These are phyloP conservation scores for Miscanthus lutarioriparius DNA, from an alignment of 176 grass and related monocot species.

Conservation along the genomic window DNA sequence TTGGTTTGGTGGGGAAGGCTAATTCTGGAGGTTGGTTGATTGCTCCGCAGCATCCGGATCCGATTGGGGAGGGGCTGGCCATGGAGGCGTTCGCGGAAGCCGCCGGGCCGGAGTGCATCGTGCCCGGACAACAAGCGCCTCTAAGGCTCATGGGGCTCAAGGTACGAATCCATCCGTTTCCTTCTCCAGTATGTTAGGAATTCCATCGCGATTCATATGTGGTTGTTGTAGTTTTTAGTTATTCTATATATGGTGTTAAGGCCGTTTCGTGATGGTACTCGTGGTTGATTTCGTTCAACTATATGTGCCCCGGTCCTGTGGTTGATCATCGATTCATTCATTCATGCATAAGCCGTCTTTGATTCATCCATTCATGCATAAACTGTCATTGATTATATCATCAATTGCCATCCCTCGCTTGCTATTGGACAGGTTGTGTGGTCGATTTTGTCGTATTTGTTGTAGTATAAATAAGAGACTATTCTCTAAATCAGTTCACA, in stretches of 20 bases:
- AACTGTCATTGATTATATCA: background rate
- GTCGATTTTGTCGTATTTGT: background rate
- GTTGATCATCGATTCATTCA: background rate
- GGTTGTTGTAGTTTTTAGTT: background rate
- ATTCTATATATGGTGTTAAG: background rate
- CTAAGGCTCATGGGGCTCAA: conserved; percentile 89
- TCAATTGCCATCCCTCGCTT: background rate
- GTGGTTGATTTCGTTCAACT: background rate
- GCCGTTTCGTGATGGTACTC: background rate
- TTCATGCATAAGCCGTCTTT: background rate
- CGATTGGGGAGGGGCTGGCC: conserved; percentile 81
- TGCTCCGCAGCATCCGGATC: conserved; percentile 76
- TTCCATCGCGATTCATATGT: background rate
- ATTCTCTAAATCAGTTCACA: background rate
- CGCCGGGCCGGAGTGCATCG: conserved; percentile 90
- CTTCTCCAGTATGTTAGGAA: background rate
- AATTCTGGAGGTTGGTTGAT: background rate
- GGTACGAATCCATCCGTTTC: conserved; percentile 40
- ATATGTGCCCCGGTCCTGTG: background rate
- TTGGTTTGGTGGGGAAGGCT: conserved; percentile 15
- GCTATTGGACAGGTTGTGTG: background rate
- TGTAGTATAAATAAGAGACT: background rate
- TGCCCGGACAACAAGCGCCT: conserved; percentile 78
- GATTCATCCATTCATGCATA: background rate
- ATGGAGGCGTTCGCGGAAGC: conserved; percentile 89